Base-by-base conservation (phyloP, 2,329 filamentous ascomycete genomes). In the Pseudofabraea citricarpa region DNA sequence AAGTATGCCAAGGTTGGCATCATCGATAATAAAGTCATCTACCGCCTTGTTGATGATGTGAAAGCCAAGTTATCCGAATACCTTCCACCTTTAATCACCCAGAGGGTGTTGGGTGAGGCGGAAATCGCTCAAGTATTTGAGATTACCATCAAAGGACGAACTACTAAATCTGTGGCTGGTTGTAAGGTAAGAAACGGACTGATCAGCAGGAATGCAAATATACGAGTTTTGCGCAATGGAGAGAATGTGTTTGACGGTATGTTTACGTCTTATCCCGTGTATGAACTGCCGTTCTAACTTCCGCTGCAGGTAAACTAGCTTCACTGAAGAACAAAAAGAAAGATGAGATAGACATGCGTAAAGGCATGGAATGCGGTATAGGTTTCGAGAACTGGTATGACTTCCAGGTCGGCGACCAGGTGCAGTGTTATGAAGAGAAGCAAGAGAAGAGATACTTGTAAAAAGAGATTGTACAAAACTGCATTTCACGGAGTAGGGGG, bases 281-380 rank as follows among this genome's bases (percentile, higher is more conserved):
- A 37, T 32, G 23, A 5, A 18, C 36, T 39, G 19, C 7, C 31
- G 29, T 37, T 7, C 27, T 51, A 58, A 43, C 43, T 32, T 31
- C 0, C 23, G n/a, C 18, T 44, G 21, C 46, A 95, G 91, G 90
- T 52, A 75, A 75, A 40, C 78, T 97, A 33, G 75, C 80, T 15
- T 87, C 87, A 1, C 79, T 98, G 46, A 96, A 93, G 69, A 87
- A 94, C 58, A 81, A 86, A 63, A 96, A 97, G 74, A 94, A 94
- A 63, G 88, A 96, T 52, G 87, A 93, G 22, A 71, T 73, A 36
- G 88, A 95, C 59, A 93, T 95, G 81, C 82, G 81, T 57, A 97
- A 95, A 67, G 90, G 90, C 46, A 80, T 77, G n/a, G 93, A 98
- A 66, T 98, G 93, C 57, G 93, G 93, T 53, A 83, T 98, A 53